Percentiles rank a stretch among this genome's conserved stretches.
Evolutionary conservation across 306 rosid genomes (phyloP).

Genomic region (Psophocarpus tetragonolobus): DNA sequence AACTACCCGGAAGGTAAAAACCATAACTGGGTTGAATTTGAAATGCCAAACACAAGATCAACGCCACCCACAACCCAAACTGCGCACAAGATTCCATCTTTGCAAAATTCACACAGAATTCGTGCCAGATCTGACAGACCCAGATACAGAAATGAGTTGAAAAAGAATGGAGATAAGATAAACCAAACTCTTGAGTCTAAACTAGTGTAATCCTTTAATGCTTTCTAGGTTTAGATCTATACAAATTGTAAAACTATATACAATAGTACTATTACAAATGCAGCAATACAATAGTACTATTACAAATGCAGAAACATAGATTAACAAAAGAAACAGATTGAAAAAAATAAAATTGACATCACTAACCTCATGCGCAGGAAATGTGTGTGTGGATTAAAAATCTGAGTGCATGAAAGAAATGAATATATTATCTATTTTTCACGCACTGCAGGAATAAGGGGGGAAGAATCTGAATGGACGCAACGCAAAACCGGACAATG

Average conservation of each 20-base stretch:
- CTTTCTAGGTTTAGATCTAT: conserved; percentile 15
- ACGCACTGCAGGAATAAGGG: neutral
- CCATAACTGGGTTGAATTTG: conserved; percentile 50
- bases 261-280: neutral
- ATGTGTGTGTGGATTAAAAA: neutral
- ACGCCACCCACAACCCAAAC: conserved; percentile 49
- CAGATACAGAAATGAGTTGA: conserved; percentile 33
- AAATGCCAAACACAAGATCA: conserved; percentile 44
- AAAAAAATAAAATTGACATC: neutral
- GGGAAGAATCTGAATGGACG: neutral
- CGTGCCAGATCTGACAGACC: conserved; percentile 63
- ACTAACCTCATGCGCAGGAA: neutral
- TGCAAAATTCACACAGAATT: conserved; percentile 17
- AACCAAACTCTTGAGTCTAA: neutral
- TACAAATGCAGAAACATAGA: neutral
- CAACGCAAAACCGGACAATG: neutral
- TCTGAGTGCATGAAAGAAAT: neutral
- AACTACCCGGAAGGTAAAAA: conserved; percentile 75
- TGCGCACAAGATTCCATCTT: conserved; percentile 50
- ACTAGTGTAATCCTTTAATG: neutral
- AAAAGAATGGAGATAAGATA: neutral
- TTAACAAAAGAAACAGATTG: neutral
- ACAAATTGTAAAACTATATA: neutral
- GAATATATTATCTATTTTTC: neutral
- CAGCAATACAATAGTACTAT: too few relatives aligned